Percentiles rank a stretch among this genome's conserved stretches.
Evolutionary conservation across 2,329 filamentous ascomycete species (phyloP).

Genomic region (Colletotrichum sp.): DNA sequence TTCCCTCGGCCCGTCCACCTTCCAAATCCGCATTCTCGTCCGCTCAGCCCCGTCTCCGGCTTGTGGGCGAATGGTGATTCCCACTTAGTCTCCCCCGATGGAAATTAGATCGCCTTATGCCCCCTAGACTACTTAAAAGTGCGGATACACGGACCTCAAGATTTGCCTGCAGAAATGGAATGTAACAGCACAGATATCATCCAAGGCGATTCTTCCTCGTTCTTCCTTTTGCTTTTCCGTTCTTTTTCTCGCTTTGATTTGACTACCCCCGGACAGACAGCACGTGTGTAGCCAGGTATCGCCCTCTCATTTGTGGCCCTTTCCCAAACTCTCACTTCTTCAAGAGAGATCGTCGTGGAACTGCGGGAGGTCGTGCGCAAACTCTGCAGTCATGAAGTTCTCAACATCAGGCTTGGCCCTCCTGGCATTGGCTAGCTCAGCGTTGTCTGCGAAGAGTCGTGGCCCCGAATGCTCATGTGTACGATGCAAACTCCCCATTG

Average conservation of each 20-base stretch:
- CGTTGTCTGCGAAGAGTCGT: neutral
- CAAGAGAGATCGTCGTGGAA: neutral
- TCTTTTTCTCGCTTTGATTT: neutral
- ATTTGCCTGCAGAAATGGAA: neutral
- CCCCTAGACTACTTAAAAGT: neutral
- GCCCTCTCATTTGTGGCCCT: neutral
- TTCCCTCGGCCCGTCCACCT: neutral
- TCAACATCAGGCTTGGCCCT: neutral
- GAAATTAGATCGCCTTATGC: neutral
- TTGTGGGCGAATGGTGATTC: neutral
- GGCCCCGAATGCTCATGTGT: slow-evolving; percentile 4
- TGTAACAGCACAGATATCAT: neutral
- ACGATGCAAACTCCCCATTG: neutral
- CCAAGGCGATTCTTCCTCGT: neutral
- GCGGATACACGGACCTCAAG: neutral
- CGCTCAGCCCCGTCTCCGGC: neutral
- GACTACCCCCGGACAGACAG: neutral
- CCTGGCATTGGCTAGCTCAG: neutral
- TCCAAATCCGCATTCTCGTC: neutral
- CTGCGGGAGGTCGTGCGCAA: neutral
- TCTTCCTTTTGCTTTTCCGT: neutral
- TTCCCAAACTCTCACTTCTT: neutral
- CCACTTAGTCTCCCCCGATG: neutral
- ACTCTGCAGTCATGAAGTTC: slow-evolving; percentile 3
- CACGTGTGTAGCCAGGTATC: neutral